Evolutionary conservation across 2,329 filamentous ascomycete genomes (phyloP).

Genomic region (Polychaeton citri): DNA sequence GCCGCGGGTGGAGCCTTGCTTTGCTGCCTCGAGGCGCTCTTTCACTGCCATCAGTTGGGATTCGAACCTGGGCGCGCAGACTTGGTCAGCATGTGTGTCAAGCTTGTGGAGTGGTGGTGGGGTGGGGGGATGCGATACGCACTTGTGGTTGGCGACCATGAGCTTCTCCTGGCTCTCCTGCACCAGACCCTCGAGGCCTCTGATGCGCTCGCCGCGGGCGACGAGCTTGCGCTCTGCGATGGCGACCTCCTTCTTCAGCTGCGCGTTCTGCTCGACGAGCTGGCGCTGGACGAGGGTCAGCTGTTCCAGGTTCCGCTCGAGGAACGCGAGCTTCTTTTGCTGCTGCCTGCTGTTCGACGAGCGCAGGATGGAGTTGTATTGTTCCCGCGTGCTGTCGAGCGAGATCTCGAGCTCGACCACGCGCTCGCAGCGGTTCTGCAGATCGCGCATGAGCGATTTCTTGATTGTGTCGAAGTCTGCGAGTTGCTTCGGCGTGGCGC

Average conservation of each 20-base stretch:
- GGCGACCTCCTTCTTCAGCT: slow-evolving; percentile 96
- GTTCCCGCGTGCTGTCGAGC: slow-evolving; percentile 90
- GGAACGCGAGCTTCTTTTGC: slow-evolving; percentile 99
- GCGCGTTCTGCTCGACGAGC: slow-evolving; percentile 93
- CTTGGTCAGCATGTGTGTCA: background rate
- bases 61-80: slow-evolving; percentile 59
- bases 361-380: slow-evolving; percentile 96
- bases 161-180: slow-evolving; percentile 98
- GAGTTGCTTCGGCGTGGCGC: slow-evolving; percentile 89
- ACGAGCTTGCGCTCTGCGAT: slow-evolving; percentile 97
- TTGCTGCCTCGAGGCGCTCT: slow-evolving; percentile 91
- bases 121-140: slow-evolving; percentile 27
- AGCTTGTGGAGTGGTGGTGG: background rate
- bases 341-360: slow-evolving; percentile 96
- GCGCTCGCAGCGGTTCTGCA: slow-evolving; percentile 95
- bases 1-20: slow-evolving; percentile 77
- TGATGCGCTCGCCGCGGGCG: slow-evolving; percentile 90
- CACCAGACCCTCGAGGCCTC: slow-evolving; percentile 79
- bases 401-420: slow-evolving; percentile 96
- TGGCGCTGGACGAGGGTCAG: slow-evolving; percentile 94
- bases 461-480: slow-evolving; percentile 99
- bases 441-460: slow-evolving; percentile 96
- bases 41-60: slow-evolving; percentile 93
- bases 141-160: slow-evolving; percentile 94
- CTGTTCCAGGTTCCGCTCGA: slow-evolving; percentile 96